Evolutionary conservation across 768 basidiomycete species (phyloP), one percentile per base, ranked within the genome.

Genomic region (Leccinum sublutescens): DNA sequence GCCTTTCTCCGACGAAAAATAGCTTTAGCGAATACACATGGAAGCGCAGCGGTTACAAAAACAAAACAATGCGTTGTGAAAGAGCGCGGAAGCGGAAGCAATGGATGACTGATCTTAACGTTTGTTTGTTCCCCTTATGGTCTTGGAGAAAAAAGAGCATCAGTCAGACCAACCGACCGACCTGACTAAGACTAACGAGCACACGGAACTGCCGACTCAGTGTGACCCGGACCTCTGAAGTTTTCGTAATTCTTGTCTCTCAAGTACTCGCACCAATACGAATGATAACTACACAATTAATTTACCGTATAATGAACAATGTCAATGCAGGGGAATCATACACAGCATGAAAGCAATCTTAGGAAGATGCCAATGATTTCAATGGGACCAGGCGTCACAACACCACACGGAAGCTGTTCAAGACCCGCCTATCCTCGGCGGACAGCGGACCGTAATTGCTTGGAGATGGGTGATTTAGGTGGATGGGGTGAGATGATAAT

Each of bases 371-470:
- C 62, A 43, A 55, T 53, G 49, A 47, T 48, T 56, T 50, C 31
- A 57, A 62, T 51, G 56, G 12, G 23, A 19, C n/a, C 27, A 14
- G n/a, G 9, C 33, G 57, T 73, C 71, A 85, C 53, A 85, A 69
- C 25, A 79, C 77, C 48, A 85, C 78, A 48, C 81, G 81, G 66
- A 87, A 81, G 49, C 82, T 80, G 62, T 78, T 79, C 55, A 87
- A 68, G n/a, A 78, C 82, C 55, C 84, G 78, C 57, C 79, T 80
- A 68, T 87, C 85, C 67, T 87, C 85, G 50, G 80, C 74, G 10
- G 84, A 74, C 34, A 84, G 52, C 75, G 76, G 62, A 73, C 77
- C 33, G 75, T 76, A 73, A 49, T 63, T 70, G 14, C 61, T 69
- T 43, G 69, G 65, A 17, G 68, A 64, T 51, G 66, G 71, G n/a